Evolutionary conservation across 345 rosid species (phyloP), one percentile per base, ranked within the genome.

Genomic region (Gossypium anomalum): DNA sequence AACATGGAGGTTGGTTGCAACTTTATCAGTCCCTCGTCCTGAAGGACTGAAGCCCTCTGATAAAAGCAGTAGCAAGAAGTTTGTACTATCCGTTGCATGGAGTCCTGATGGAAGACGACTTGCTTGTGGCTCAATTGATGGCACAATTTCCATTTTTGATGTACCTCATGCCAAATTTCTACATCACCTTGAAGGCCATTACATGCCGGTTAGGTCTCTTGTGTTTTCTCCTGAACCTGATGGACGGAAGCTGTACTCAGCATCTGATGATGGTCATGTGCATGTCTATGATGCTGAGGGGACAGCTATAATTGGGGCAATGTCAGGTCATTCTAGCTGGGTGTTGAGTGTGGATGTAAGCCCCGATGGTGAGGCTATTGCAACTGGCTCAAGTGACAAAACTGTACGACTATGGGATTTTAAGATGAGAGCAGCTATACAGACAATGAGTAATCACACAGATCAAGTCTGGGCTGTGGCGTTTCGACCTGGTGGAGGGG

Each of bases 371-470:
- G 86, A 83, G 17, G 93, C 97, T 7, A 80, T 93, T 72, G 98
- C 93, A 0, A 91, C 99, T 0, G 99, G 98, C 6, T 95, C 97
- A 5, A 93, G 98, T 70, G 99, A 95, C 79, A 86, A 89, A 80
- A 91, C 98, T 15, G 99, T 91, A 69, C 88, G 86, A 87, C 89
- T 95, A 11, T 95, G 99, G 99, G 99, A 95, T 89, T 88, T 95
- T 29, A 83, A 79, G 79, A 92, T 88, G 97, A 90, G 94, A 83
- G 93, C 91, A 0, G 97, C 99, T 0, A 84, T 91, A 67, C 99
- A 95, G 87, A 91, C 98, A 53, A 87, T 89, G 99, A 93, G 85
- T 67, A 90, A 89, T 79, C 99, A 93, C 77, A 76, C 85, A 2
- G 99, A 91, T 78, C 98, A 95, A 79, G 98, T 95, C 57, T 95